These are phyloP conservation scores for Oryza punctata DNA, from an alignment of 176 grass and related monocot genomes.

Conservation along the genomic window DNA sequence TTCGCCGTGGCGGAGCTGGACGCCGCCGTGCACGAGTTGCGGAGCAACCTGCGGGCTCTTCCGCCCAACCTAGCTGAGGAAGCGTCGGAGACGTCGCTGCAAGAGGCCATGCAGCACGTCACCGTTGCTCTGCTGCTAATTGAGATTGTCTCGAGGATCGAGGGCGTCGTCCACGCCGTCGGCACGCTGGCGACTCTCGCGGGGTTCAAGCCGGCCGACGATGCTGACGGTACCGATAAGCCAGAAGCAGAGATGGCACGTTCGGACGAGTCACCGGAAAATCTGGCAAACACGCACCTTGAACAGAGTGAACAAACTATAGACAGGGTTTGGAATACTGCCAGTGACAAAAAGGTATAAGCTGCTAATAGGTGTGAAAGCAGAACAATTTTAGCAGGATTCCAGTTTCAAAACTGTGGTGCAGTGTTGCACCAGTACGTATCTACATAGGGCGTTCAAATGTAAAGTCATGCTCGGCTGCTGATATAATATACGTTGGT, in stretches of 20 bases:
- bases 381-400: too few relatives aligned
- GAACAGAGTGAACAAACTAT: not conserved
- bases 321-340: not conserved
- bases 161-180: slow-evolving; percentile 58
- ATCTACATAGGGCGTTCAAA: too few relatives aligned
- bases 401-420: too few relatives aligned
- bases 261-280: not conserved
- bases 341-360: not conserved
- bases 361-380: not conserved
- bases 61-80: slow-evolving; percentile 43
- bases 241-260: not conserved
- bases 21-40: slow-evolving; percentile 67
- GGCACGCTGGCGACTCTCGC: slow-evolving; percentile 57
- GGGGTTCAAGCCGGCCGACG: slow-evolving; percentile 45
- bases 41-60: slow-evolving; percentile 52
- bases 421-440: too few relatives aligned
- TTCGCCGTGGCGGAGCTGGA: slow-evolving; percentile 61
- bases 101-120: slow-evolving; percentile 58
- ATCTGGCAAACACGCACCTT: not conserved
- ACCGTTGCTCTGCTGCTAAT: slow-evolving; percentile 60
- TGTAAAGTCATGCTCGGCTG: too few relatives aligned
- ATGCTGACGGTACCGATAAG: slow-evolving; percentile 45
- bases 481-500: not conserved
- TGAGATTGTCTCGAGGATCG: slow-evolving; percentile 62
- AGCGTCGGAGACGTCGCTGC: slow-evolving; percentile 33